Conservation (phyloP, 257 asterid species). For the Solanum pennellii region DNA sequence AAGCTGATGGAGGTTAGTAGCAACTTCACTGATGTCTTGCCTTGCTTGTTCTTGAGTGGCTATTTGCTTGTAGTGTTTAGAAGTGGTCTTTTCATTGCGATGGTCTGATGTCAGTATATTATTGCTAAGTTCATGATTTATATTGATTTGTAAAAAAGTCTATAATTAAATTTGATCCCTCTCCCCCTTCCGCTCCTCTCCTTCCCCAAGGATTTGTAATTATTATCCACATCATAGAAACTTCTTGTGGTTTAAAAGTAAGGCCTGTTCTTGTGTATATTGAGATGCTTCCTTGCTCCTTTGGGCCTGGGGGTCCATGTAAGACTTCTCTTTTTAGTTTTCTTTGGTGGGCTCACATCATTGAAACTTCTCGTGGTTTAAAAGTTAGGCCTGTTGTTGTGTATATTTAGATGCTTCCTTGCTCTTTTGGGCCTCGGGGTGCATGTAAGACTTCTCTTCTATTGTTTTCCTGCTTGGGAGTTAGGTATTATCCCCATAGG, state of each 20-base stretch:
- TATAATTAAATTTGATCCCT: not conserved
- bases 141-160: not conserved
- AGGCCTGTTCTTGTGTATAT: not conserved
- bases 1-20: conserved; percentile 7
- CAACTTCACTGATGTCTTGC: not conserved
- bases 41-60: not conserved
- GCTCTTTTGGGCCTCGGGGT: not conserved
- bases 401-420: not conserved
- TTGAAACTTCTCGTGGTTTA: not conserved
- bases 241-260: not conserved
- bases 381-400: not conserved
- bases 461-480: not conserved
- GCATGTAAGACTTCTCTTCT: not conserved
- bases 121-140: not conserved
- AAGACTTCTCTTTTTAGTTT: not conserved
- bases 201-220: not conserved
- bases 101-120: not conserved
- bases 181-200: not conserved
- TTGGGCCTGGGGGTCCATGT: not conserved
- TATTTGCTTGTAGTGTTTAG: not conserved
- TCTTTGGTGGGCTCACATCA: not conserved
- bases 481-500: not conserved
- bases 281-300: not conserved
- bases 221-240: not conserved
- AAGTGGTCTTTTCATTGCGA: not conserved